A percentile compares a stretch with the other conserved stretches of the same genome.
These are phyloP conservation scores for Trichophyton rubrum DNA, from an alignment of 2,329 filamentous ascomycete genomes.

Conservation along the genomic window DNA sequence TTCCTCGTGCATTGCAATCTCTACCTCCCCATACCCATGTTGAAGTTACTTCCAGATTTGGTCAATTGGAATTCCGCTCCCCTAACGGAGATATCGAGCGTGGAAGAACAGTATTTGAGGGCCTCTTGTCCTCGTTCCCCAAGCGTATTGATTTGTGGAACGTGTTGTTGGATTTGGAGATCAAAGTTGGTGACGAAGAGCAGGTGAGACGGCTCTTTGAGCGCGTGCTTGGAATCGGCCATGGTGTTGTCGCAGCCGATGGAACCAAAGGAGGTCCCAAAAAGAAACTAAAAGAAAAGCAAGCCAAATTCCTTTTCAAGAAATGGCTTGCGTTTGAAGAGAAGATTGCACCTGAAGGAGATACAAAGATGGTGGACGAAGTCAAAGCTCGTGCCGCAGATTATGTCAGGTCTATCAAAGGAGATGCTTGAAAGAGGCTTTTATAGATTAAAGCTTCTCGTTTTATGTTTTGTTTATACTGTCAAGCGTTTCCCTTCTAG, in stretches of 20 bases:
- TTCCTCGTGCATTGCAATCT: slow-evolving; percentile 73
- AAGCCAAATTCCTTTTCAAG: slow-evolving; percentile 80
- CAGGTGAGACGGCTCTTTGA: slow-evolving; percentile 70
- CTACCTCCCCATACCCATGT: slow-evolving; percentile 59
- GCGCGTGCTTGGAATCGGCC: slow-evolving; percentile 47
- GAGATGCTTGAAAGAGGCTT: slow-evolving; percentile 10
- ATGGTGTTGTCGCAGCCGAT: slow-evolving; percentile 26
- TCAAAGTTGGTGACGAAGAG: slow-evolving; percentile 46
- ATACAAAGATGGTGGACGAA: slow-evolving; percentile 55
- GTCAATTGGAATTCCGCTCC: slow-evolving; percentile 80
- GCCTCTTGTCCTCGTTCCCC: slow-evolving; percentile 67
- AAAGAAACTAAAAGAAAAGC: slow-evolving; percentile 61
- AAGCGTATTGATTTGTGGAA: slow-evolving; percentile 91
- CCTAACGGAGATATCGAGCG: slow-evolving; percentile 72
- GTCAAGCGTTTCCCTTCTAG: background rate
- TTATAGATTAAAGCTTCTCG: background rate
- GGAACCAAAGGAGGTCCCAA: slow-evolving; percentile 37
- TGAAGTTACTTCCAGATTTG: slow-evolving; percentile 73
- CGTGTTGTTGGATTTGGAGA: slow-evolving; percentile 77
- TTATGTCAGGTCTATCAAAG: slow-evolving; percentile 46
- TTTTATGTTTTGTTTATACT: background rate
- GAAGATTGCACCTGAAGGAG: slow-evolving; percentile 44
- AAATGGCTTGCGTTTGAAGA: slow-evolving; percentile 86
- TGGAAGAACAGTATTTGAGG: slow-evolving; percentile 88
- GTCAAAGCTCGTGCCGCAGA: slow-evolving; percentile 59